Conservation (phyloP, 805 yeast genomes). For the Starmerella geochares region DNA sequence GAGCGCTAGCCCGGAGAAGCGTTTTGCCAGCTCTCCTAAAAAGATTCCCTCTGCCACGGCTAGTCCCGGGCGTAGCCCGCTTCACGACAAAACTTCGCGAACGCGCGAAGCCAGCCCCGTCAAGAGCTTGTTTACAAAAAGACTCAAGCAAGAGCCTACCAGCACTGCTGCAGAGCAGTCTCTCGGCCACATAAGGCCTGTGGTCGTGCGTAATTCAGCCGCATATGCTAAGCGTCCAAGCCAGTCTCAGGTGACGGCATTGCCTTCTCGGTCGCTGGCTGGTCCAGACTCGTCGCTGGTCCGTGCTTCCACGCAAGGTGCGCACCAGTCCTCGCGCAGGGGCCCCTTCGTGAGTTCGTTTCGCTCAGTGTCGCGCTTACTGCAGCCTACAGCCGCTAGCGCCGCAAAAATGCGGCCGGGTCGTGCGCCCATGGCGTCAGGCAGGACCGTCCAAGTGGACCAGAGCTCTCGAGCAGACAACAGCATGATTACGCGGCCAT, state of each 20-base stretch:
- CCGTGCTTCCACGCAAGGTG: background rate
- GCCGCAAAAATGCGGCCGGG: constrained; percentile 6
- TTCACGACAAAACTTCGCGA: background rate
- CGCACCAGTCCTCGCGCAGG: background rate
- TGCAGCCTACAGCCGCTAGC: constrained; percentile 17
- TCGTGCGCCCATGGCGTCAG: background rate
- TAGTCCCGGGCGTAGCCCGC: background rate
- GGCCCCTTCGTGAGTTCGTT: background rate
- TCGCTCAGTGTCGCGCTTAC: constrained; percentile 9
- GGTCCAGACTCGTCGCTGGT: background rate
- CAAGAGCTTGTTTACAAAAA: background rate
- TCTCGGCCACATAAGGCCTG: background rate
- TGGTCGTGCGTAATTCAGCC: background rate
- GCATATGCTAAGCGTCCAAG: background rate
- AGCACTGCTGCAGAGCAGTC: background rate
- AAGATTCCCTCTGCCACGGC: background rate
- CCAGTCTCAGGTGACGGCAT: background rate
- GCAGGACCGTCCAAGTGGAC: background rate
- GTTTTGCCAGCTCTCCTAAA: constrained; percentile 1
- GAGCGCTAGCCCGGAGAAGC: constrained; percentile 2
- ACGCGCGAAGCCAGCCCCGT: constrained; percentile 1
- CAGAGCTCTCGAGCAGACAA: background rate
- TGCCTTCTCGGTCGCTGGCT: background rate
- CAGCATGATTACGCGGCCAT: background rate
- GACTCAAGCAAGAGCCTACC: background rate